Conservation (phyloP, 768 basidiomycete species). For the Amanita polypyramis region DNA sequence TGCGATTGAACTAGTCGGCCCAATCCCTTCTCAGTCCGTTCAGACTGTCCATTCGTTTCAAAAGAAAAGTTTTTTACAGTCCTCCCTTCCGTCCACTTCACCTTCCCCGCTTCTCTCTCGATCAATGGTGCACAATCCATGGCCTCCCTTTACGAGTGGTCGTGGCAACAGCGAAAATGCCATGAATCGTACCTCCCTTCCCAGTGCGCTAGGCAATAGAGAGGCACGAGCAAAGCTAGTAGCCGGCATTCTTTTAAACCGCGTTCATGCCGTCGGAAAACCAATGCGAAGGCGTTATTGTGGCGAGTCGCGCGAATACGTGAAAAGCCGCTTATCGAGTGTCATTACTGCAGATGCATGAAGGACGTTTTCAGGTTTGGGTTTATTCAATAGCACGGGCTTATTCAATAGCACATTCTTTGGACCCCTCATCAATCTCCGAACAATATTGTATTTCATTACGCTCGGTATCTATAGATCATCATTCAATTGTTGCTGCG, state of each 20-base stretch:
- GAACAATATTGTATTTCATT: slow-evolving; percentile 4
- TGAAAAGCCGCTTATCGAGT: slow-evolving; percentile 42
- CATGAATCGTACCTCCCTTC: not conserved
- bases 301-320: slow-evolving; percentile 28
- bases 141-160: slow-evolving; percentile 4
- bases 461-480: slow-evolving; percentile 1
- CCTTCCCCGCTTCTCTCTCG: slow-evolving; percentile 5
- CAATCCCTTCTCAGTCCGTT: not conserved
- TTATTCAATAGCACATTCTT: no score
- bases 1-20: not conserved
- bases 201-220: slow-evolving; percentile 3
- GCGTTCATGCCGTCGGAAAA: slow-evolving; percentile 40
- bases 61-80: not conserved
- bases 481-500: slow-evolving; percentile 5
- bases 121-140: slow-evolving; percentile 7
- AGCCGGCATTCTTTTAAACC: slow-evolving; percentile 46
- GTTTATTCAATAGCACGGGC: not conserved
- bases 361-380: not conserved
- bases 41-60: not conserved
- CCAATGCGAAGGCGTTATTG: slow-evolving; percentile 36
- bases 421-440: not conserved
- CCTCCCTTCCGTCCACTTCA: slow-evolving; percentile 3
- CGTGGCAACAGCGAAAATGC: not conserved
- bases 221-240: slow-evolving; percentile 40
- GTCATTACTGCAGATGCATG: slow-evolving; percentile 36